phyloP scores from a whole-genome alignment of 2,329 filamentous ascomycete genomes.

The Penicillium capsulatum region DNA sequence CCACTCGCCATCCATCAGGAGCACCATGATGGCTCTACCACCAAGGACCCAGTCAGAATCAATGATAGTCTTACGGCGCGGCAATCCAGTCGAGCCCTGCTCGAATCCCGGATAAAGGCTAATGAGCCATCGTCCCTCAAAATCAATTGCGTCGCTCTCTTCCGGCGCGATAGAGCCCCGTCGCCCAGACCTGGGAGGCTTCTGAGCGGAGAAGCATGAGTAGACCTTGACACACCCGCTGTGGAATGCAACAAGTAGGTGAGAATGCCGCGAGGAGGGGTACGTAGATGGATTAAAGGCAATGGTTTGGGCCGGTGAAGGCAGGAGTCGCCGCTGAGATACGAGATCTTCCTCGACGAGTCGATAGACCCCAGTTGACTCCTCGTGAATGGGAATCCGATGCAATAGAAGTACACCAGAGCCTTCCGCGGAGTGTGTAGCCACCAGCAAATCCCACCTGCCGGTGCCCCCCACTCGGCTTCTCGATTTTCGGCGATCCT shows the following conservation, averaged over 20 bases:
- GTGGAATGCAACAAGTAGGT: conserved; percentile 53
- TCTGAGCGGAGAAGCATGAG: conserved; percentile 47
- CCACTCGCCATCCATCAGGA: conserved; percentile 48
- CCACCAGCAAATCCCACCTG: conserved; percentile 45
- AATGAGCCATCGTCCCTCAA: conserved; percentile 43
- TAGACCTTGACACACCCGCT: conserved; percentile 56
- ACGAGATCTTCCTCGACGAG: conserved; percentile 37
- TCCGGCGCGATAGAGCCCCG: conserved; percentile 29
- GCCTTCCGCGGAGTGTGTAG: conserved; percentile 44
- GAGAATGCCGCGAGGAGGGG: conserved; percentile 51
- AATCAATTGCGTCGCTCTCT: conserved; percentile 31
- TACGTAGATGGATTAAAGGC: conserved; percentile 53
- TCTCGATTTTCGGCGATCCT: conserved; percentile 30
- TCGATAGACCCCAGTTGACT: conserved; percentile 19
- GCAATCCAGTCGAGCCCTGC: conserved; percentile 25
- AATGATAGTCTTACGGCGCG: conserved; percentile 42
- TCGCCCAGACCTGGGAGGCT: conserved; percentile 23
- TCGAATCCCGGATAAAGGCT: conserved; percentile 43
- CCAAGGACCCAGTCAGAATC: conserved; percentile 46
- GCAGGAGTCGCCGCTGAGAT: conserved; percentile 47
- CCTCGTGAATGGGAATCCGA: conserved; percentile 37
- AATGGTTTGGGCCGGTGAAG: conserved; percentile 49
- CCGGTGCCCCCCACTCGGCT: conserved; percentile 24
- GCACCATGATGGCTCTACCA: conserved; percentile 43
- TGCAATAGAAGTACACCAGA: conserved; percentile 45